These are phyloP conservation scores for Monosporascus sp. DNA, from an alignment of 2,329 filamentous ascomycete species.

Conservation along the genomic window DNA sequence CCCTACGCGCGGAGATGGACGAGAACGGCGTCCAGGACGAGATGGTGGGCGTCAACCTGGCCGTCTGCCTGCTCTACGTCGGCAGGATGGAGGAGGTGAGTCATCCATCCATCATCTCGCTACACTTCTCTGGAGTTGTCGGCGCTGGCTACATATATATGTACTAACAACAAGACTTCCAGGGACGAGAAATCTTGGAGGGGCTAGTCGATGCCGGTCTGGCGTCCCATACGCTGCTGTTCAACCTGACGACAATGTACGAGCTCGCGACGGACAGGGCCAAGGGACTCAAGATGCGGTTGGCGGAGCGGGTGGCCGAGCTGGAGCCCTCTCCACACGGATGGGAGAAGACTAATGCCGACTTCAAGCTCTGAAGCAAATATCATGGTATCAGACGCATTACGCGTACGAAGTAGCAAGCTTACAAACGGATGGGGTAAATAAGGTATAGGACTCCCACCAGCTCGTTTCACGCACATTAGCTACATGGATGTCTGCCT, in stretches of 20 bases:
- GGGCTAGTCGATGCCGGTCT: conserved; percentile 55
- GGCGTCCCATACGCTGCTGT: conserved; percentile 73
- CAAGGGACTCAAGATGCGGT: conserved; percentile 59
- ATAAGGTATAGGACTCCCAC: background rate
- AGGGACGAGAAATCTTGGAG: conserved; percentile 65
- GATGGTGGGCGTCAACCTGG: conserved; percentile 75
- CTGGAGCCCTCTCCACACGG: conserved; percentile 51
- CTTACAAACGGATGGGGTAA: conserved; percentile 6
- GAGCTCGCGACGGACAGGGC: conserved; percentile 82
- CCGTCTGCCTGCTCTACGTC: conserved; percentile 77
- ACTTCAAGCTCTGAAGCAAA: conserved; percentile 66
- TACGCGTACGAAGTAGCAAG: conserved; percentile 4
- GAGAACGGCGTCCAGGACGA: conserved; percentile 45
- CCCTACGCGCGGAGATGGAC: conserved; percentile 39
- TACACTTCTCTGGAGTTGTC: no score
- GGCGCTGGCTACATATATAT: background rate
- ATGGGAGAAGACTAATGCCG: conserved; percentile 65
- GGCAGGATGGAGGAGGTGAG: conserved; percentile 67
- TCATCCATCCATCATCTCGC: conserved; percentile 1
- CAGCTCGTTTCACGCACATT: no score
- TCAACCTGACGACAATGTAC: conserved; percentile 87
- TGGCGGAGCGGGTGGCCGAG: conserved; percentile 65
- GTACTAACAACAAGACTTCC: conserved; percentile 7
- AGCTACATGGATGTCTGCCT: no score
- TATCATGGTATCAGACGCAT: background rate